Evolutionary conservation across 2,329 filamentous ascomycete genomes (phyloP), one percentile per base, ranked within the genome.

Genomic region (Periglandula ipomoeae): DNA sequence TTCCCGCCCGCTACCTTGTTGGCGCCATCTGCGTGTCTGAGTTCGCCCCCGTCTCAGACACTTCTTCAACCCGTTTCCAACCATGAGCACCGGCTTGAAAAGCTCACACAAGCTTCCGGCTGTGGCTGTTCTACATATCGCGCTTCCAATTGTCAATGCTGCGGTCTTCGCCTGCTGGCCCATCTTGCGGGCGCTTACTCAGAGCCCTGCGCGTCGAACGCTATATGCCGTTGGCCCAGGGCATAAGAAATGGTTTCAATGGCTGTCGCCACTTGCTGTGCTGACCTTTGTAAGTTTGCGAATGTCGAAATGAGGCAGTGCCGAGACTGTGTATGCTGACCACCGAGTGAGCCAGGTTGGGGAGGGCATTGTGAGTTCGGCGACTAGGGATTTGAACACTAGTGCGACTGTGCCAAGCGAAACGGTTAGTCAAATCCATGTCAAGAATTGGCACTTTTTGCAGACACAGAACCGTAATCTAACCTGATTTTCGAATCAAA

Each of bases 201-300:
- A 41, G 35, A 46, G 47, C 19, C 47, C 47, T 40, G 24, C 24
- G 11, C 41, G 47, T 20, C 34, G 47, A 13, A 34, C 38, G 20
- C 11, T 11, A n/a, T 52, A 46, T 24, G 22, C 27, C 10, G 44
- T 50, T 35, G n/a, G 19, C 9, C 39, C 47, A 6, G 22, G 23
- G 19, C 43, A 50, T 35, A 39, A 20, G 11, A 20, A 5, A 23
- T 49, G 39, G 42, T 24, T 43, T 8, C 35, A 30, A 43, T 34
- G 24, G 30, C 13, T 46, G 11, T 47, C 37, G 24, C 37, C 47
- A 15, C 39, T 52, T 17, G 24, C 41, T 9, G n/a, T 39, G 7
- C 27, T 49, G 32, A 40, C 50, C 4, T 49, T 51, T 46, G 50
- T 48, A 26, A 44, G 50, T 49, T 15, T 43, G 20, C 4, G 4